Base-by-base conservation (phyloP, 441 rosid genomes). In the Pelargonium exstipulatum region DNA sequence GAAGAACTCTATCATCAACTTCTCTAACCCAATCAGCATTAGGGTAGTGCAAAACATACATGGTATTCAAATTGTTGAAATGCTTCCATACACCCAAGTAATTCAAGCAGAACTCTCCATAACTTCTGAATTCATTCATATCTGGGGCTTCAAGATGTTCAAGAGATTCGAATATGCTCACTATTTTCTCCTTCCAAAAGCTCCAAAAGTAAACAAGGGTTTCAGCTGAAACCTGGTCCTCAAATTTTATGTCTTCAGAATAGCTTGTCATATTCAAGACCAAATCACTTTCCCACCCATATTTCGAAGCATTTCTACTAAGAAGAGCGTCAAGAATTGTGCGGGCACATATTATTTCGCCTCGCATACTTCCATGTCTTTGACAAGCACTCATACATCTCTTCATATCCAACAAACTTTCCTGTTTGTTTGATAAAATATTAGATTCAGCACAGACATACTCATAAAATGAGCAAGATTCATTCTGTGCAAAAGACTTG, bases 271-370 rank as follows among this genome's bases (percentile, higher is more conserved):
- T 55, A 71, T 83, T 75, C 7, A 17, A 53, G 57, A 79, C 64
- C 43, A 74, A 20, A 61, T 72, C 77, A 72, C 82, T 76, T 65
- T 75, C 81, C 80, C 74, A 73, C 9, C 3, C 67, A 64, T 75
- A 84, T 20, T 72, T 29, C 0, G 79, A 74, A 62, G 32, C 9
- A 71, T 74, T 53, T 16, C 48, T 16, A 20, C 14, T 10, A 37
- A 86, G 55, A 74, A 78, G 87, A 65, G 16, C 42, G 65, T 86
- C 88, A 67, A 86, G 74, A 78, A 83, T 79, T 65, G 51, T 80
- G 55, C 90, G 64, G 55, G 71, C 65, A 55, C 77, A 76, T 32
- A 83, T 14, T 9, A 77, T 69, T 74, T 84, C 87, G 32, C 87
- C 87, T 55, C 72, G 69, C n/a, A 70, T 37, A 53, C 81, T 74